Conservation (phyloP, 768 basidiomycete species). For the Lentinula sp. region DNA sequence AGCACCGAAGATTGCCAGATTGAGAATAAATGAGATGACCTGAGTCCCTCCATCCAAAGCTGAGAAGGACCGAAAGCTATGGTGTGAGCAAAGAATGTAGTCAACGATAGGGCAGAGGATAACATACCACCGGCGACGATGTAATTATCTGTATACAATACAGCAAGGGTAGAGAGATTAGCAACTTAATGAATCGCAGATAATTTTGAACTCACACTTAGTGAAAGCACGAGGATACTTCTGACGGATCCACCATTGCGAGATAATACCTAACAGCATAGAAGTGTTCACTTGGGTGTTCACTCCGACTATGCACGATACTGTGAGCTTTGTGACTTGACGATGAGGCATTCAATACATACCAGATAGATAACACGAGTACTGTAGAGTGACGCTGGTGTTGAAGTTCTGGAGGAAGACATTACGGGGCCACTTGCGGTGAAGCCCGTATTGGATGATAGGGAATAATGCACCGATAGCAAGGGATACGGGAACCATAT, state of each 20-base stretch:
- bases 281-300: slow-evolving; percentile 20
- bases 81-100: background rate
- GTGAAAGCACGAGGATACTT: slow-evolving; percentile 31
- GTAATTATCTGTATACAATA: slow-evolving; percentile 19
- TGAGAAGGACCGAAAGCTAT: slow-evolving; percentile 6
- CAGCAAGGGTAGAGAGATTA: background rate
- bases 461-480: slow-evolving; percentile 23
- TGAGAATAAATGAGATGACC: slow-evolving; percentile 27
- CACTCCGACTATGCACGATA: slow-evolving; percentile 20
- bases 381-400: slow-evolving; percentile 16
- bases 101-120: background rate
- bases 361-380: slow-evolving; percentile 4
- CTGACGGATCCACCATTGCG: slow-evolving; percentile 20
- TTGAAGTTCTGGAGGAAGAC: slow-evolving; percentile 11
- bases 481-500: slow-evolving; percentile 20
- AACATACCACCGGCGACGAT: slow-evolving; percentile 17
- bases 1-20: slow-evolving; percentile 11
- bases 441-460: slow-evolving; percentile 24
- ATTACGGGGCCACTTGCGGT: slow-evolving; percentile 23
- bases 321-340: background rate
- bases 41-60: slow-evolving; percentile 33
- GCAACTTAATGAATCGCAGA: background rate
- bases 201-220: slow-evolving; percentile 19
- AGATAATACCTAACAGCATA: slow-evolving; percentile 12
- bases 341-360: slow-evolving; percentile 6